Evolutionary conservation across 441 rosid genomes (phyloP).

Genomic region (Metrosideros polymorpha): DNA sequence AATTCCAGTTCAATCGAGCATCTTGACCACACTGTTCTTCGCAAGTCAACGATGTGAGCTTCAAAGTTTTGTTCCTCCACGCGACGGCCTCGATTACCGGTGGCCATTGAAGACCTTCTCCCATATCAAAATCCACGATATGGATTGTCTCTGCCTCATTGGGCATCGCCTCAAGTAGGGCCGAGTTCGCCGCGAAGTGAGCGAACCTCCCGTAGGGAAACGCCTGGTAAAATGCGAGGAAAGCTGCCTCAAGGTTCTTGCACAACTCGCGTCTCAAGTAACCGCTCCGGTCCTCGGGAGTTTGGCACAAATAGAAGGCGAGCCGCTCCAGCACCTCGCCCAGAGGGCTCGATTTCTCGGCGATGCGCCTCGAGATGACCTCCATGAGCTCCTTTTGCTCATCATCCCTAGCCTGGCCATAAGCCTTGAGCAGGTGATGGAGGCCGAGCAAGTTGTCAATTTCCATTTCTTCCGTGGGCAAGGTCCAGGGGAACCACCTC

Average conservation of each 20-base stretch:
- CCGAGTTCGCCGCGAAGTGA: conserved; percentile 24
- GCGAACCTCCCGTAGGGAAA: conserved; percentile 30
- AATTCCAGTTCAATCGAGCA: conserved; percentile 1
- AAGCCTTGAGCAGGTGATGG: not conserved
- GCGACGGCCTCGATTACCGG: not conserved
- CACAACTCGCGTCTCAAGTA: not conserved
- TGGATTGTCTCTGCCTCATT: conserved; percentile 13
- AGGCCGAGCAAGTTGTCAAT: not conserved
- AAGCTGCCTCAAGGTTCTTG: conserved; percentile 18
- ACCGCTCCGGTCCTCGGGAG: not conserved
- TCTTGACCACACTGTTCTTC: not conserved
- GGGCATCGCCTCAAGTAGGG: conserved; percentile 20
- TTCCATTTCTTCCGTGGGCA: conserved; percentile 20
- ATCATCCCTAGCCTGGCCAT: not conserved
- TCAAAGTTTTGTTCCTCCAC: not conserved
- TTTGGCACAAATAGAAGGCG: not conserved
- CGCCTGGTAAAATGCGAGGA: conserved; percentile 16
- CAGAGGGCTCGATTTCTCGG: not conserved
- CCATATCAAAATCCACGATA: conserved; percentile 23
- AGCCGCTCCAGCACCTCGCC: not conserved
- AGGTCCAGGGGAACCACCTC: not conserved
- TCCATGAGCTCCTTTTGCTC: not conserved
- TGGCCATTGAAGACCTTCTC: conserved; percentile 28
- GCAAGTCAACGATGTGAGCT: conserved; percentile 22
- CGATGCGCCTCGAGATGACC: not conserved